Evolutionary conservation across 768 basidiomycete genomes (phyloP), one percentile per base, ranked within the genome.

Genomic region (Boletus rubropictus): DNA sequence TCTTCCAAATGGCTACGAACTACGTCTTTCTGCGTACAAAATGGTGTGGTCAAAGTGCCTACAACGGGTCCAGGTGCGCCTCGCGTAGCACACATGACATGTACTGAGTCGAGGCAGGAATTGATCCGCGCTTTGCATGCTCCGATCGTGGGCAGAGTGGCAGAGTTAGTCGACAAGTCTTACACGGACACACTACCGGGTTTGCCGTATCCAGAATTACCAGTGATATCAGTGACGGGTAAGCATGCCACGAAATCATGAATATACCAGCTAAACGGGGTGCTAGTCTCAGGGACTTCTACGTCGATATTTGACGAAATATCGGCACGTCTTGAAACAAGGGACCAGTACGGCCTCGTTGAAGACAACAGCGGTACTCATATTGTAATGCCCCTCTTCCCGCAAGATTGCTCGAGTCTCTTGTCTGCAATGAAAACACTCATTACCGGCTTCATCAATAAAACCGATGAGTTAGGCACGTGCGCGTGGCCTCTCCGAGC

Each of bases 1-100:
- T 33, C 49, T 60, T 25, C 55, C 54, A 17, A 54, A 66, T 15
- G 66, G 69, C 18, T 67, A 67, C 44, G 52, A 65, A 27, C 53
- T 76, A 34, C 73, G 80, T 21, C 65, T 82, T 40, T 56, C 70
- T 39, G 78, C 76, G 5, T 87, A 86, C 60, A 73, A 59, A 41
- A 57, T 54, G 1, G 78, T 78, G 2, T 87, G 84, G 84, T 66
- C 53, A 44, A 79, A 73, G 49, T 85, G 83, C 59, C 63, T 84
- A 24, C 58, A 67, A 8, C 74, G 76, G 15, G 65, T 84, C 17
- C 77, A 80, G 67, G 82, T 84, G 51, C 17, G 72, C 39, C 3
- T n/a, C 42, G 17, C 8, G 35, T 25, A 45, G 51, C 22, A 47
- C 42, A 29, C 27, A 38, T 25, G 28, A 18, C 31, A 29, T 33